Percentiles rank a stretch among this genome's conserved stretches.
Conservation (phyloP, 495 filamentous ascomycete species). For the Neohortaea acidophila region DNA sequence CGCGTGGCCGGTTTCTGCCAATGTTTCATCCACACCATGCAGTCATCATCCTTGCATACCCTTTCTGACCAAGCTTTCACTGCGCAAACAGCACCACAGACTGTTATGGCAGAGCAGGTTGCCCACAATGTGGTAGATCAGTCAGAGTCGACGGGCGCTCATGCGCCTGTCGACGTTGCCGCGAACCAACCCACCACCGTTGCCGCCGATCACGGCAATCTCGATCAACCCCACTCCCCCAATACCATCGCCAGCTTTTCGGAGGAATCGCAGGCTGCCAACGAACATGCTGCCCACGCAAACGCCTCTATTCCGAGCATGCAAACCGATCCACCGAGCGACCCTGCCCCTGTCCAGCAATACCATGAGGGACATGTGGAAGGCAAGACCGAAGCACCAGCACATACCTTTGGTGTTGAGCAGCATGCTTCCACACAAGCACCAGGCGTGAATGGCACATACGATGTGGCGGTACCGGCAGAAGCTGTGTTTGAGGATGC, state of each 20-base stretch:
- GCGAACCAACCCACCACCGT: conserved; percentile 42
- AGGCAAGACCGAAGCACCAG: no score
- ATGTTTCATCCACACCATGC: no score
- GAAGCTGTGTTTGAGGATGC: conserved; percentile 1
- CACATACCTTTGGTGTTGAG: no score
- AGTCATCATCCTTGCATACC: not conserved
- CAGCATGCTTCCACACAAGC: no score
- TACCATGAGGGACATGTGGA: no score
- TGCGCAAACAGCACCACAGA: conserved; percentile 38
- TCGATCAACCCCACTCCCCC: conserved; percentile 18
- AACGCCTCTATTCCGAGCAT: not conserved
- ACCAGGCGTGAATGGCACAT: not conserved
- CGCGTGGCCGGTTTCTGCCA: no score
- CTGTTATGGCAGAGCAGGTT: conserved; percentile 73
- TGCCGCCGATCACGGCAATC: conserved; percentile 40
- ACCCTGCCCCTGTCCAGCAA: not conserved
- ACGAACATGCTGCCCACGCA: not conserved
- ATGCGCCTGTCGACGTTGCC: conserved; percentile 58
- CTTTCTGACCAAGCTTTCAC: conserved; percentile 2
- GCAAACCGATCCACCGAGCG: not conserved
- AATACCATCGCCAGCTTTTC: not conserved
- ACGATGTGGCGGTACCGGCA: no score
- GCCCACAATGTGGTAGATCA: conserved; percentile 66
- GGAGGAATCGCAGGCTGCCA: not conserved
- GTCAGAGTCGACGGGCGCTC: conserved; percentile 58